Evolutionary conservation across 495 filamentous ascomycete species (phyloP).

Genomic region (Venustampulla echinocandica): DNA sequence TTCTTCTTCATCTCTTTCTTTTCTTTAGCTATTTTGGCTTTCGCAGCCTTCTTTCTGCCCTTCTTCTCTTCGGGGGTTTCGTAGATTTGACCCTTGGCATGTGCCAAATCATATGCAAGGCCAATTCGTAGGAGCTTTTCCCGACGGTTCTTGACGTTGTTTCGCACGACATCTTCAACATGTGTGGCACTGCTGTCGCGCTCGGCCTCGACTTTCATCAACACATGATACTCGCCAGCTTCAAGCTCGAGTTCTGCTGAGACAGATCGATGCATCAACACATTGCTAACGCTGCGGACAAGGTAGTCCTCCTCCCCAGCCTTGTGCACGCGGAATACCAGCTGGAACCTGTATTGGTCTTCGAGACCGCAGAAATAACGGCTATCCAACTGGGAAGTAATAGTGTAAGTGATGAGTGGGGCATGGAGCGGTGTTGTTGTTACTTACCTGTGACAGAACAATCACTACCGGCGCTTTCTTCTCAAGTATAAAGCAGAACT

Average conservation of each 20-base stretch:
- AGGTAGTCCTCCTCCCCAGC: conserved; percentile 76
- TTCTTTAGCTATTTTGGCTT: conserved; percentile 39
- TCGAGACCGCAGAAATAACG: conserved; percentile 78
- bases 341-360: conserved; percentile 67
- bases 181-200: conserved; percentile 39
- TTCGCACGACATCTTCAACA: conserved; percentile 61
- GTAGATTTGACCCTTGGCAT: conserved; percentile 59
- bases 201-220: conserved; percentile 71
- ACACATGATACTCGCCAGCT: conserved; percentile 68
- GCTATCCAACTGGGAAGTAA: conserved; percentile 55
- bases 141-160: conserved; percentile 51
- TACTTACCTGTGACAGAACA: conserved; percentile 49
- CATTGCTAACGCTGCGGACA: conserved; percentile 56
- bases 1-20: conserved; percentile 44
- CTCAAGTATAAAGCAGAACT: conserved; percentile 64
- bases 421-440: not conserved
- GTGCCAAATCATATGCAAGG: conserved; percentile 74
- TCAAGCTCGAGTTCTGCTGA: conserved; percentile 77
- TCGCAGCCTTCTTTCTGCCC: conserved; percentile 32
- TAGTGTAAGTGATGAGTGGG: conserved; percentile 24
- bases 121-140: conserved; percentile 80
- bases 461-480: conserved; percentile 66
- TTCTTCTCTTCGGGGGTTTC: conserved; percentile 22
- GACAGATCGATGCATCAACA: conserved; percentile 61
- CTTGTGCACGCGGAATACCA: conserved; percentile 77